phyloP scores from a whole-genome alignment of 805 yeast species.

The Candida glaebosa region DNA sequence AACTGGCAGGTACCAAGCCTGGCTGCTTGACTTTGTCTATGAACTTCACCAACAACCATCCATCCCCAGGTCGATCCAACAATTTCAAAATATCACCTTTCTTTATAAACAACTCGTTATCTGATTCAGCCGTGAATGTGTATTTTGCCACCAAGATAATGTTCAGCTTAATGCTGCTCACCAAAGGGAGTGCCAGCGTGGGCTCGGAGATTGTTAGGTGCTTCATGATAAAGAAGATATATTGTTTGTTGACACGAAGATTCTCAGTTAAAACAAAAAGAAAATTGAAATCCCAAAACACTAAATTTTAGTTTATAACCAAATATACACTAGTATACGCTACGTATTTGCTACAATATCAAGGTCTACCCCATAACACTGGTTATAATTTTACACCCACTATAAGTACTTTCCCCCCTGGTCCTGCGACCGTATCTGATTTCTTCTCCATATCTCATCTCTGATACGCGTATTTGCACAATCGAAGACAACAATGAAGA shows the following conservation, averaged over 20 bases:
- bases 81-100: conserved; percentile 54
- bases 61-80: conserved; percentile 45
- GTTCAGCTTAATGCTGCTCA: conserved; percentile 21
- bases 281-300: too few species aligned
- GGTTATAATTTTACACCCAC: too few species aligned
- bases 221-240: conserved; percentile 5
- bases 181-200: conserved; percentile 11
- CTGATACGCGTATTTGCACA: too few species aligned
- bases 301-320: too few species aligned
- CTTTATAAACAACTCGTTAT: conserved; percentile 41
- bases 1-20: conserved; percentile 52
- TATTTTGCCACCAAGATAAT: conserved; percentile 46
- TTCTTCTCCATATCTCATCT: too few species aligned
- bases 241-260: not conserved
- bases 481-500: too few species aligned
- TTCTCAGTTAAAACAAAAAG: not conserved
- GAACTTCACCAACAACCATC: conserved; percentile 57
- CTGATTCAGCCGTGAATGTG: conserved; percentile 41
- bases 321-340: too few species aligned
- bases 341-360: too few species aligned
- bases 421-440: too few species aligned
- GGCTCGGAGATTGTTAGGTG: conserved; percentile 14
- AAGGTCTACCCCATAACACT: too few species aligned
- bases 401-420: too few species aligned
- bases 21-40: conserved; percentile 42